These are phyloP conservation scores for Nemania sp. DNA, from an alignment of 2,329 filamentous ascomycete species.

Conservation along the genomic window DNA sequence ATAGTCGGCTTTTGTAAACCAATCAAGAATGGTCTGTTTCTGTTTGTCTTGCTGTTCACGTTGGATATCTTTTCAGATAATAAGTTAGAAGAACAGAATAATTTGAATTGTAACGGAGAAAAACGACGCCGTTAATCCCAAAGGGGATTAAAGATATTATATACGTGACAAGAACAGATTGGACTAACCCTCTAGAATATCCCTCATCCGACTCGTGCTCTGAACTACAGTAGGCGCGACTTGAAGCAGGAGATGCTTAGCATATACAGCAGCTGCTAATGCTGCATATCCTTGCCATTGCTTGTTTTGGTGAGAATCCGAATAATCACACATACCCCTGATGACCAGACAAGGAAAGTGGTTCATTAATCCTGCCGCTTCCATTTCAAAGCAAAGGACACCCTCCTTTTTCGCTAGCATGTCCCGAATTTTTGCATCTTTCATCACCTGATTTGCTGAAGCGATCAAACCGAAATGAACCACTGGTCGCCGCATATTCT, in stretches of 20 bases:
- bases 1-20: neutral
- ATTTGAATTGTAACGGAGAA: no score
- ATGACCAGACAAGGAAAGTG: conserved; percentile 3
- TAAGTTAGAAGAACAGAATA: no score
- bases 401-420: conserved; percentile 26
- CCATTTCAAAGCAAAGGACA: conserved; percentile 17
- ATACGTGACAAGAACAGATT: no score
- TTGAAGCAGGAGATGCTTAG: neutral
- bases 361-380: neutral
- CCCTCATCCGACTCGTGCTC: no score
- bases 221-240: neutral
- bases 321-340: conserved; percentile 1
- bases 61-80: no score
- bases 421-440: conserved; percentile 35
- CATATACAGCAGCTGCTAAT: neutral
- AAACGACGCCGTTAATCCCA: no score
- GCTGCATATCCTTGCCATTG: conserved; percentile 2
- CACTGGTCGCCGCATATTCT: conserved; percentile 28
- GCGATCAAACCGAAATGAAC: conserved; percentile 44
- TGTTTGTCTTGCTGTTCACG: no score
- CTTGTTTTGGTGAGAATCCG: conserved; percentile 1
- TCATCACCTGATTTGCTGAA: conserved; percentile 40
- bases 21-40: no score
- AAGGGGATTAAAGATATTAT: no score
- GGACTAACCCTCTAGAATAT: no score